Percentiles rank a stretch among this genome's conserved stretches.
phyloP scores from a whole-genome alignment of 2,329 filamentous ascomycete genomes.

The Pseudogymnoascus sp. region DNA sequence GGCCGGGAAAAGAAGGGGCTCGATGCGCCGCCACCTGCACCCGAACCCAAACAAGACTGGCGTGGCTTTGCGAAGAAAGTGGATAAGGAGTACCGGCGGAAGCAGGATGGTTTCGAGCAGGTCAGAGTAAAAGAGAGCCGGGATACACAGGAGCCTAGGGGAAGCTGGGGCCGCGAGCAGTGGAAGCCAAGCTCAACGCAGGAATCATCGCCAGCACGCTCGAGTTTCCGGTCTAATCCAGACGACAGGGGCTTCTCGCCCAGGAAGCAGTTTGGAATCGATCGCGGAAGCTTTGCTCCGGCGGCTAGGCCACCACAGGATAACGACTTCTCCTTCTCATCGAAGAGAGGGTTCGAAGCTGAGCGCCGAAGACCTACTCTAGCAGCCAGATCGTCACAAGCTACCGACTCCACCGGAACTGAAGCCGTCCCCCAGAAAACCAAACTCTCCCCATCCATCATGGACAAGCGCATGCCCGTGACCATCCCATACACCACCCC shows the following conservation, averaged over 20 bases:
- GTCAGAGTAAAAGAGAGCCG: slow-evolving; percentile 2
- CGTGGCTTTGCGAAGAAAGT: slow-evolving; percentile 10
- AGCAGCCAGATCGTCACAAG: neutral
- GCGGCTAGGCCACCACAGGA: neutral
- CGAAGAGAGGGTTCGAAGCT: neutral
- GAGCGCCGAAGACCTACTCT: neutral
- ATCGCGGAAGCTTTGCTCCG: neutral
- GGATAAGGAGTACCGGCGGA: neutral
- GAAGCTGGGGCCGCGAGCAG: neutral
- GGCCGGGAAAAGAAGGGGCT: slow-evolving; percentile 37
- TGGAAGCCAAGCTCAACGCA: neutral
- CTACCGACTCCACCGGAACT: neutral
- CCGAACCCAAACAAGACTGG: slow-evolving; percentile 13
- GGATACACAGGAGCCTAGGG: slow-evolving; percentile 2
- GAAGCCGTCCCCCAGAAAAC: neutral
- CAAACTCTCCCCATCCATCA: neutral
- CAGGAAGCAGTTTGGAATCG: neutral
- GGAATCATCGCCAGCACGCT: neutral
- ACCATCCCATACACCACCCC: slow-evolving; percentile 67
- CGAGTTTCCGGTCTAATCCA: neutral
- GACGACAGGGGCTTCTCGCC: neutral
- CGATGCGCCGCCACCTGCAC: neutral
- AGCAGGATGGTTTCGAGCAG: neutral
- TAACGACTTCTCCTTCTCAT: slow-evolving; percentile 1
- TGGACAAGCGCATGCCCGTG: slow-evolving; percentile 23